Evolutionary conservation across 129 eudicot species (phyloP).

Genomic region (Smallanthus sonchifolius): DNA sequence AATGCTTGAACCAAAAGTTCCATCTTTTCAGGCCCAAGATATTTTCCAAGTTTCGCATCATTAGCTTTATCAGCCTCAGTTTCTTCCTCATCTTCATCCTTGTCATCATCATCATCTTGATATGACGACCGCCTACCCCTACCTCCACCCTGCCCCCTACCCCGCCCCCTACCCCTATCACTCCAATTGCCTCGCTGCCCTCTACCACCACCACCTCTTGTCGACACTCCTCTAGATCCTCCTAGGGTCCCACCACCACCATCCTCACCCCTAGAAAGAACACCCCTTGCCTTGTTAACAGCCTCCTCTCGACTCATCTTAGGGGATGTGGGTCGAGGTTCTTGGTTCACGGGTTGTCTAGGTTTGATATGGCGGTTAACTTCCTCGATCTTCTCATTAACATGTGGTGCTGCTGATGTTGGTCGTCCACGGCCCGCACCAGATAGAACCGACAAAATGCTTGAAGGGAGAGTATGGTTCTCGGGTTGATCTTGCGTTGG

Average conservation of each 20-base stretch:
- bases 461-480: conserved; percentile 26
- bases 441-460: conserved; percentile 25
- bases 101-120: conserved; percentile 37
- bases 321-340: conserved; percentile 25
- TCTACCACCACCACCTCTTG: conserved; percentile 35
- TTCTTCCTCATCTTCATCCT: conserved; percentile 27
- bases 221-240: conserved; percentile 8
- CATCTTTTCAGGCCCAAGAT: conserved; percentile 52
- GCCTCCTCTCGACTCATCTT: conserved; percentile 60
- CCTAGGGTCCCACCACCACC: conserved; percentile 16
- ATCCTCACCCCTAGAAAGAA: conserved; percentile 40
- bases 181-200: conserved; percentile 20
- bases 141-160: neutral
- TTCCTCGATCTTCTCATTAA: conserved; percentile 29
- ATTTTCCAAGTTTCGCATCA: conserved; percentile 38
- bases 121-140: conserved; percentile 19
- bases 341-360: conserved; percentile 15
- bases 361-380: conserved; percentile 58
- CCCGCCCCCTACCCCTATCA: conserved; percentile 13
- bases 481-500: neutral
- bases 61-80: conserved; percentile 39
- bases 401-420: neutral
- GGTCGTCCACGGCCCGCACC: conserved; percentile 62
- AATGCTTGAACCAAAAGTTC: conserved; percentile 54
- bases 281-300: conserved; percentile 39